These are phyloP conservation scores for Cyclotella kingstonii DNA, from an alignment of 108 stramenopile species.

Conservation along the genomic window DNA sequence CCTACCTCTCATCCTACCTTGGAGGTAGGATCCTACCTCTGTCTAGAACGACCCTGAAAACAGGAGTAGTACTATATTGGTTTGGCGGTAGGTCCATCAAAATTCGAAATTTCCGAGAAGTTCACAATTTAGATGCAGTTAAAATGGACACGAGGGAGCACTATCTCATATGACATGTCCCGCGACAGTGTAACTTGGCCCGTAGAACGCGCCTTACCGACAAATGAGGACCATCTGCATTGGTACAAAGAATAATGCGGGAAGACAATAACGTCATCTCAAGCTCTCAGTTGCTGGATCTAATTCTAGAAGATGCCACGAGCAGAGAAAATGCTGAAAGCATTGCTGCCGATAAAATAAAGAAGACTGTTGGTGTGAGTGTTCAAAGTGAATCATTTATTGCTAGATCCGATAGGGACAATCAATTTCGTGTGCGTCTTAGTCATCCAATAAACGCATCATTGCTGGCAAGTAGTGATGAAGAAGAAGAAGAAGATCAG, in stretches of 20 bases:
- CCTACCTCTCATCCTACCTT: too few species aligned
- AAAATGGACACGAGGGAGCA: too few species aligned
- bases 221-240: too few species aligned
- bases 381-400: neutral
- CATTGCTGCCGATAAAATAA: neutral
- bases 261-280: slow-evolving; percentile 28
- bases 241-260: slow-evolving; percentile 19
- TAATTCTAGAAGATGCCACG: slow-evolving; percentile 32
- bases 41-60: too few species aligned
- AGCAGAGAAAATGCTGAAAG: neutral
- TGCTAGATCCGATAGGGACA: neutral
- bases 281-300: slow-evolving; percentile 28
- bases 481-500: neutral
- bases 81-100: too few species aligned
- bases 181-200: too few species aligned
- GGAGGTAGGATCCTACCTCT: too few species aligned
- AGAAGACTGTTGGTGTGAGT: neutral
- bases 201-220: too few species aligned
- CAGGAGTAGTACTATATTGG: too few species aligned
- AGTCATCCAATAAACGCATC: neutral
- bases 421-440: slow-evolving; percentile 6
- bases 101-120: too few species aligned
- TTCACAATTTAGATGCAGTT: too few species aligned
- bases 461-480: neutral
- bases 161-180: too few species aligned